Base-by-base conservation (phyloP, 176 grass and related monocot species). In the Hyparrhenia diplandra region DNA sequence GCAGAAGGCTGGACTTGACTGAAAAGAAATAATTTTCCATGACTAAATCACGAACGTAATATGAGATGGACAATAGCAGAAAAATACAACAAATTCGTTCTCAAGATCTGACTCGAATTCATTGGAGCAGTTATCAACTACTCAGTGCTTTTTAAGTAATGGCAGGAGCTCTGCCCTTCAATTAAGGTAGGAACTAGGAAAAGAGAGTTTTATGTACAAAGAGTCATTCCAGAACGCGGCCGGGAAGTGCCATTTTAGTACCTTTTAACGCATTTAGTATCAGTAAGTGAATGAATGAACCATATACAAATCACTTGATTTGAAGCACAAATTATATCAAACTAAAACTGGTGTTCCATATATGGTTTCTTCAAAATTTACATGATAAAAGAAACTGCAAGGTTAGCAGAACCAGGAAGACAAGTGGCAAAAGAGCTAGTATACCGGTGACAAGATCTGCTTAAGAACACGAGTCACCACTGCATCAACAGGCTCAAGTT, bases 391-490 rank as follows among this genome's bases (percentile, higher is more conserved):
- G 23, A 62, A 62, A 34, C 40, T 17, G 34, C 64, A 60, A 76
- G 42, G 20, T 52, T 43, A 65, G 37, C 32, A 45, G 49, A 60
- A 73, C 36, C 49, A 61, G 30, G 34, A 82, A 57, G 57, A 39
- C 16, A 73, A 18, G 34, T 11, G 16, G 30, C 70, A 47, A 10
- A 85, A 73, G 21, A 58, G 10, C 9, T 40, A 51, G 16, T 64
- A 40, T 91, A 94, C 92, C 86, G 0, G 16, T 84, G 86, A 84
- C 34, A 91, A 75, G 70, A 94, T 94, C 80, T 91, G 47, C 74
- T 86, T 87, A 34, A 94, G 83, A 69, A 94, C 71, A 79, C 40
- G 83, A 69, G 83, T 77, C n/a, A 88, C 83, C 5, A 94, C 76
- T 64, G 79, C 67, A 86, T 94, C 92, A 88, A 84, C 92, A 58